A percentile compares a stretch with the other conserved stretches of the same genome.
Conservation (phyloP, 2,329 filamentous ascomycete species). For the Trichoderma arundinaceum region DNA sequence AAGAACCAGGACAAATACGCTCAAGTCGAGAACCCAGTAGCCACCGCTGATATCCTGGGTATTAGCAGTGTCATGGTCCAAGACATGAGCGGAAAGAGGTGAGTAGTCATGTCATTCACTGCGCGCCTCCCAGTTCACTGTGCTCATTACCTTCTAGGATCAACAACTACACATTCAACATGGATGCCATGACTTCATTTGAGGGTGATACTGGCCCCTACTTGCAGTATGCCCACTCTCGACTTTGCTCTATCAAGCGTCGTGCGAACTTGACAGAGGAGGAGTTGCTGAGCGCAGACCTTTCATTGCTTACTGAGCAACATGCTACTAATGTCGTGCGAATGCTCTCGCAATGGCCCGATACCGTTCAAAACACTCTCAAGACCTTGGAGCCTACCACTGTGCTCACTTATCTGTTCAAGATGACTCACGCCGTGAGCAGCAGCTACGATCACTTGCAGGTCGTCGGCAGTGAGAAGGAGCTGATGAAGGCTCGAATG, state of each 20-base stretch:
- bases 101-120: slow-evolving; percentile 39
- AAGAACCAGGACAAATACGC: slow-evolving; percentile 89
- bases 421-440: slow-evolving; percentile 82
- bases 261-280: slow-evolving; percentile 59
- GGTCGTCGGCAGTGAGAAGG: slow-evolving; percentile 78
- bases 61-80: slow-evolving; percentile 98
- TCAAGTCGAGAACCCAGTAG: slow-evolving; percentile 82
- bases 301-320: slow-evolving; percentile 70
- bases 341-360: slow-evolving; percentile 81
- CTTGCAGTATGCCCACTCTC: slow-evolving; percentile 81
- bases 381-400: slow-evolving; percentile 78
- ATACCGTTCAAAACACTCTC: slow-evolving; percentile 81
- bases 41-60: slow-evolving; percentile 84
- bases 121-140: background rate
- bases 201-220: slow-evolving; percentile 87
- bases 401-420: slow-evolving; percentile 70
- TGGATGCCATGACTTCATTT: slow-evolving; percentile 81
- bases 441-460: slow-evolving; percentile 82
- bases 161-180: slow-evolving; percentile 75
- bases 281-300: slow-evolving; percentile 67
- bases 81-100: slow-evolving; percentile 95
- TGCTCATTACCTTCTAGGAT: slow-evolving; percentile 48
- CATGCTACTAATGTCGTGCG: slow-evolving; percentile 77
- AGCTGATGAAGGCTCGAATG: slow-evolving; percentile 70
- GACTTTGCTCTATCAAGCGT: slow-evolving; percentile 68